phyloP scores from a whole-genome alignment of 106 monocot genomes.

The Chionographis japonica region DNA sequence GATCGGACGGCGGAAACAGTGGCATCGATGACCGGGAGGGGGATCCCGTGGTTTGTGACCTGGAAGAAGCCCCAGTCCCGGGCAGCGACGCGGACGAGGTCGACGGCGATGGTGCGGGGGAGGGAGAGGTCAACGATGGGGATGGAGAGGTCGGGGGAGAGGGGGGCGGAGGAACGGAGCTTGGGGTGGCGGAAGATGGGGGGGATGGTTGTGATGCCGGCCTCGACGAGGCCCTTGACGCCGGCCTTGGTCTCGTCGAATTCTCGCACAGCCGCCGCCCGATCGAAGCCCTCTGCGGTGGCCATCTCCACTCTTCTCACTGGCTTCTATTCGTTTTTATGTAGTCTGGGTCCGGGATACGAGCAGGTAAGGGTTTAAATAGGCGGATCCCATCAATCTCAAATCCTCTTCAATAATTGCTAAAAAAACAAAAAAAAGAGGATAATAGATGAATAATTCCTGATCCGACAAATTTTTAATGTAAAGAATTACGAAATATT shows the following conservation, averaged over 20 bases:
- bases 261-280: slow-evolving; percentile 4
- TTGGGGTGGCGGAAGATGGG: slow-evolving; percentile 9
- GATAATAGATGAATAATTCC: too few species aligned
- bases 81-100: slow-evolving; percentile 4
- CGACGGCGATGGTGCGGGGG: too few species aligned
- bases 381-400: too few species aligned
- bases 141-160: slow-evolving; percentile 15
- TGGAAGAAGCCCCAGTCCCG: slow-evolving; percentile 29
- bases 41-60: slow-evolving; percentile 27
- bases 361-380: too few species aligned
- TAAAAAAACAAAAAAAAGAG: too few species aligned
- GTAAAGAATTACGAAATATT: too few species aligned
- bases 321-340: too few species aligned
- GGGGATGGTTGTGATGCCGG: slow-evolving; percentile 7
- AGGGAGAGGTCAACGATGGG: slow-evolving; percentile 25
- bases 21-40: slow-evolving; percentile 8
- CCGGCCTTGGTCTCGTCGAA: slow-evolving; percentile 24
- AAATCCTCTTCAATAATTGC: too few species aligned
- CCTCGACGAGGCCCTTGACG: slow-evolving; percentile 24
- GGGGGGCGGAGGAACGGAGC: background rate
- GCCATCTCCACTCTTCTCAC: too few species aligned
- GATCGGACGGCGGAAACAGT: slow-evolving; percentile 1
- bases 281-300: slow-evolving; percentile 5
- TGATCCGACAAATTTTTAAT: too few species aligned
- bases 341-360: too few species aligned